Conservation (phyloP, 2,329 filamentous ascomycete species). For the Domatiomyces globalis region DNA sequence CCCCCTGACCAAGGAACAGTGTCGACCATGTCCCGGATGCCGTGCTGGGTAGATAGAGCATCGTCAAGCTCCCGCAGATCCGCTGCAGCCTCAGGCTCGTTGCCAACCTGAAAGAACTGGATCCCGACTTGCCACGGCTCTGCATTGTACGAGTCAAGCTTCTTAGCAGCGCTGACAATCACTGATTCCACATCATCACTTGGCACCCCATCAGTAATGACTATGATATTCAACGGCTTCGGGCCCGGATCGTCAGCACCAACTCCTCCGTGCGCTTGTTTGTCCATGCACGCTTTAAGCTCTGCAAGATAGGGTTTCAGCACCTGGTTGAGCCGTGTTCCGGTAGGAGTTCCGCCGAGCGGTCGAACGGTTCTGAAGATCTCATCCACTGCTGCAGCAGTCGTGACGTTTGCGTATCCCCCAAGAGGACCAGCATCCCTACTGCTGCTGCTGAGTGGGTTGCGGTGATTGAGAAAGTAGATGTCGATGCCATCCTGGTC, state of each 20-base stretch:
- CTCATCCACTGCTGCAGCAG: slow-evolving; percentile 42
- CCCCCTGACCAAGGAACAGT: slow-evolving; percentile 58
- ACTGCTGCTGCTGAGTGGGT: slow-evolving; percentile 26
- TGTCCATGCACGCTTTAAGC: slow-evolving; percentile 33
- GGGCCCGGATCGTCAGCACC: slow-evolving; percentile 28
- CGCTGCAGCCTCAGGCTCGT: slow-evolving; percentile 48
- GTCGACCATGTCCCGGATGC: slow-evolving; percentile 78
- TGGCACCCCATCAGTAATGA: slow-evolving; percentile 78
- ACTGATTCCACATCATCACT: slow-evolving; percentile 62
- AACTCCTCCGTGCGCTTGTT: slow-evolving; percentile 26
- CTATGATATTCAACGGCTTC: slow-evolving; percentile 79
- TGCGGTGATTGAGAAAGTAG: slow-evolving; percentile 67
- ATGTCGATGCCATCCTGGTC: slow-evolving; percentile 80
- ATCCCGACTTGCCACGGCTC: slow-evolving; percentile 73
- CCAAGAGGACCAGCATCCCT: slow-evolving; percentile 22
- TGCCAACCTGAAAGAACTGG: slow-evolving; percentile 91
- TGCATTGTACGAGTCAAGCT: slow-evolving; percentile 55
- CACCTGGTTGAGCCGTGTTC: slow-evolving; percentile 55
- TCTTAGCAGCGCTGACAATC: slow-evolving; percentile 53
- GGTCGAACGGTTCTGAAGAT: slow-evolving; percentile 61
- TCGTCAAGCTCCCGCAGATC: slow-evolving; percentile 66
- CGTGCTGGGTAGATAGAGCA: slow-evolving; percentile 42
- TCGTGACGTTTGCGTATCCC: slow-evolving; percentile 52
- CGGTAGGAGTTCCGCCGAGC: slow-evolving; percentile 57
- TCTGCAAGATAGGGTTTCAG: slow-evolving; percentile 55